Conservation (phyloP, 2,329 filamentous ascomycete genomes). For the Phyllosticta citriasiana region DNA sequence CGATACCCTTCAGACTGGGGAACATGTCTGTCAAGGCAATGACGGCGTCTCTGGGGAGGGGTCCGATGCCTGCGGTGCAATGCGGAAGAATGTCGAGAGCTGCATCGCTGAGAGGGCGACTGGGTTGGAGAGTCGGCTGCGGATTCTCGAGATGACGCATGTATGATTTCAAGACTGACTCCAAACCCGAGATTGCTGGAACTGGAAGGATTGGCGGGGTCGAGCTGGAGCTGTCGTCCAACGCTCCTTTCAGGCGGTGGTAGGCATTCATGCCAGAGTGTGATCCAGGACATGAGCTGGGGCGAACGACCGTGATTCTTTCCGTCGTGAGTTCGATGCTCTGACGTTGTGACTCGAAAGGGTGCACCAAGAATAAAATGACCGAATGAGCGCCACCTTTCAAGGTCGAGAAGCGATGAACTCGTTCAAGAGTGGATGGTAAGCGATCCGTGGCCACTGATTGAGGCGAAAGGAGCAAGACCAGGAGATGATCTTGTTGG, state of each 20-base stretch:
- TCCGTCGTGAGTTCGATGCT: background rate
- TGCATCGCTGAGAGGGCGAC: background rate
- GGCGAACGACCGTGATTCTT: background rate
- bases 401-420: constrained; percentile 6
- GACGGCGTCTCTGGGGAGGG: constrained; percentile 14
- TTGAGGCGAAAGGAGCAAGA: constrained; percentile 7
- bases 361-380: constrained; percentile 2
- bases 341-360: background rate
- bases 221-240: background rate
- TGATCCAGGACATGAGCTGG: background rate
- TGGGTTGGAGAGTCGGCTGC: constrained; percentile 2
- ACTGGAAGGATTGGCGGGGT: background rate
- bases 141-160: background rate
- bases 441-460: background rate
- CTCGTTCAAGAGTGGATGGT: background rate
- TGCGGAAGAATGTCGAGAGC: constrained; percentile 20
- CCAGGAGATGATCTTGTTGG: background rate
- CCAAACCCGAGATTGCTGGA: background rate
- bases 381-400: background rate
- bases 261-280: background rate
- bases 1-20: constrained; percentile 22
- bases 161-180: background rate
- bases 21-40: constrained; percentile 24
- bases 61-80: constrained; percentile 17
- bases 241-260: background rate